Evolutionary conservation across 2,329 filamentous ascomycete species (phyloP), one percentile per base, ranked within the genome.

Genomic region (Biscogniauxia marginata): DNA sequence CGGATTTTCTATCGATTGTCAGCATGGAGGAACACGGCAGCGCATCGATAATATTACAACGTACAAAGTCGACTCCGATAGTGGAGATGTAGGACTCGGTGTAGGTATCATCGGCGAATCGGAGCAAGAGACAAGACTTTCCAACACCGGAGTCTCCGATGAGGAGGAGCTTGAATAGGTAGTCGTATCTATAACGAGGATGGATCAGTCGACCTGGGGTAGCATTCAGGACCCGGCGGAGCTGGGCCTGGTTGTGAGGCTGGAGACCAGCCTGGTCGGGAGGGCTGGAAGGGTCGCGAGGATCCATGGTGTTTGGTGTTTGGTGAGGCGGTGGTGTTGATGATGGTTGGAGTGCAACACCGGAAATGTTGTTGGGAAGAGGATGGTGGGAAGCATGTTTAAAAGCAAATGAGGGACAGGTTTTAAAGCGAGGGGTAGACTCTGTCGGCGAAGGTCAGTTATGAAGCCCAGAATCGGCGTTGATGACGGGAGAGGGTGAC

Each of bases 101-200:
- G 83, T 98, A 99, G 77, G 95, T 98, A 73, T 97, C 93, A 75
- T 97, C 95, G 73, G 95, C 95, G 74, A 99, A 99, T 81, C 95
- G 92, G 74, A 99, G 84, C 68, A 99, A 84, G 81, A 99, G 78
- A 80, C 95, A 99, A 73, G 95, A 99, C 89, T 99, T 99, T 89
- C 95, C 95, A 73, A 99, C 95, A 87, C 95, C 95, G 77, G 95
- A 99, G 78, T 99, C 95, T 79, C 95, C 95, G 87, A 99, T 99
- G 83, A 99, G 93, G 79, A 99, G 91, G 67, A 99, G 92, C 88
- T 99, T 99, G 88, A 99, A 99, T 73, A 99, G 92, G 79, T 99
- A 99, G 77, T 99, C 95, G 90, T 99, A 99, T 95, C 95, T 98
- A 73, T 58, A 55, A 49, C 21, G 34, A 49, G 46, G 51, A 47